Conservation (phyloP, 306 rosid genomes). For the Vachellia pachyceras region DNA sequence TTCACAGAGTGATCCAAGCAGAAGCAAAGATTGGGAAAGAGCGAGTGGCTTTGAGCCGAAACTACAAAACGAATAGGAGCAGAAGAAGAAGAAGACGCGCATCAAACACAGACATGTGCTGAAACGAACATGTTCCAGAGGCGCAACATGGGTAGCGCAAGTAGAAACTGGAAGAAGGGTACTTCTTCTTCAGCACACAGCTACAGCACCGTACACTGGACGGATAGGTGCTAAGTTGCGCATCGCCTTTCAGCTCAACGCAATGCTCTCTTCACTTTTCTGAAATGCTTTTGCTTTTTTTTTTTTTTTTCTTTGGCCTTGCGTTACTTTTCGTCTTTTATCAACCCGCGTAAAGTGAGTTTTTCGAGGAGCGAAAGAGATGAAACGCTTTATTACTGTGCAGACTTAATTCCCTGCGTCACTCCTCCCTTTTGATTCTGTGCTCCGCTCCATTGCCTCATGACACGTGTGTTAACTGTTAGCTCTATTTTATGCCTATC, state of each 20-base stretch:
- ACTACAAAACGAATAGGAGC: background rate
- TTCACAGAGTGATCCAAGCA: conserved; percentile 26
- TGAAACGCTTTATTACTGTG: conserved; percentile 25
- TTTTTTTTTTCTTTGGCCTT: too few relatives aligned
- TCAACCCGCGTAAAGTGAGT: conserved; percentile 47
- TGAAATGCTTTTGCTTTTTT: conserved; percentile 13
- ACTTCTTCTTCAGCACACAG: conserved; percentile 6
- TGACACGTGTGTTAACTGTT: background rate
- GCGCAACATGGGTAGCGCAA: too few relatives aligned
- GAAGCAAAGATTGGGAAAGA: background rate
- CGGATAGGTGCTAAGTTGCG: background rate
- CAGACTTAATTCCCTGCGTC: background rate
- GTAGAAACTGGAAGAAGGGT: conserved; percentile 23
- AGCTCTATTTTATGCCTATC: too few relatives aligned
- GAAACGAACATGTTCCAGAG: too few relatives aligned
- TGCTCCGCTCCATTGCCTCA: background rate
- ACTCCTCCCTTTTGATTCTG: background rate
- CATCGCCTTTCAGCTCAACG: background rate
- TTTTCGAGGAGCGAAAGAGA: conserved; percentile 40
- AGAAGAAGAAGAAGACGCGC: conserved; percentile 7
- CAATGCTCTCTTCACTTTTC: background rate
- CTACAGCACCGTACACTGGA: background rate
- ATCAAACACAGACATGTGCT: background rate
- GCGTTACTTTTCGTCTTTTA: background rate
- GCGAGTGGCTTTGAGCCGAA: conserved; percentile 15